Base-by-base conservation (phyloP, 148 eudicot genomes). In the Chenopodium formosanum region DNA sequence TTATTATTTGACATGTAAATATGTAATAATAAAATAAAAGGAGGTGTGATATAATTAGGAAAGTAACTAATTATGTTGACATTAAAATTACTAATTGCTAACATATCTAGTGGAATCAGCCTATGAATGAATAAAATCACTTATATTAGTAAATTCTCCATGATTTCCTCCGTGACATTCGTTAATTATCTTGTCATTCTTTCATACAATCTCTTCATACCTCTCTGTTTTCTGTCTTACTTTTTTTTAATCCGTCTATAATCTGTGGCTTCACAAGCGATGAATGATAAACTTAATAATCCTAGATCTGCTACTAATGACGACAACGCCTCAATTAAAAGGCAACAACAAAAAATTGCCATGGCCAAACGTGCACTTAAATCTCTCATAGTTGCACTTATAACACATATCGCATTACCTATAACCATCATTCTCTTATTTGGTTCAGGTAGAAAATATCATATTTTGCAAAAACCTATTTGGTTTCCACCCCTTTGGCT, bases 401-500 rank as follows among this genome's bases (percentile, higher is more conserved):
- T 86, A 3, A 79, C 84, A 14, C 78, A 81, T 23, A 82, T 86
- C 0, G 11, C 80, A 20, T 75, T 82, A 71, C 84, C 88, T 1
- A 40, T 70, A 9, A 62, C 74, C 27, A 81, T 83, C 9, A 80
- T 83, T 16, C 8, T 74, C 62, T 52, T 86, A 16, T 86, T 86
- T 63, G 86, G 84, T n/a, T 83, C 88, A 2, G 84, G 84, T 19
- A 4, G 23, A 16, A 81, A 44, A 65, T 81, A 83, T 63, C 63
- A 78, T 1, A 74, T 66, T 16, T 40, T 67, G 16, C 73, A 63
- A 1, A 80, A 78, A 66, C 86, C 88, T 4, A 4, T 62, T 2
- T 86, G 88, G 88, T 74, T 73, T 67, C 80, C 84, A 7, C 82
- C 88, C 29, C 44, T 81, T 19, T 79, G 84, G 84, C 1, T 75